Evolutionary conservation across 805 yeast species (phyloP).

Genomic region (Limtongia smithiae): DNA sequence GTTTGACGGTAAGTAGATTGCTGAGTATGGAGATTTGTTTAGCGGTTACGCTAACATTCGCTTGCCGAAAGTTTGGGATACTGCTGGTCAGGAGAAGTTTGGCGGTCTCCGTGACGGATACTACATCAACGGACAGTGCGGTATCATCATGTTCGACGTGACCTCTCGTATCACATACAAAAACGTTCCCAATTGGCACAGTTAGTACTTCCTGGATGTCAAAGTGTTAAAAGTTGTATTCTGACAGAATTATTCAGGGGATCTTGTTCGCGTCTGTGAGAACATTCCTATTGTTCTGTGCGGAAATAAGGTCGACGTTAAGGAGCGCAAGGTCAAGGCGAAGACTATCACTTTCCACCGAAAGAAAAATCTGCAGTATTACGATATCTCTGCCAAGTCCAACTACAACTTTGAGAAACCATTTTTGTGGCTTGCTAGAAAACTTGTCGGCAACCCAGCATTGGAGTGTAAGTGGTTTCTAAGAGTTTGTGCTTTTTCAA

Average conservation of each 20-base stretch:
- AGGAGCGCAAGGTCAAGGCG: constrained; percentile 99
- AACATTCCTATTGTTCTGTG: constrained; percentile 98
- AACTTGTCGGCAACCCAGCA: constrained; percentile 96
- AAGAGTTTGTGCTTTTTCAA: not conserved
- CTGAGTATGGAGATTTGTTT: not conserved
- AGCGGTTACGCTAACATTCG: not conserved
- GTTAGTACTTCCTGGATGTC: constrained; percentile 40
- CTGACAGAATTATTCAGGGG: constrained; percentile 38
- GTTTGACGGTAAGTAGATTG: constrained; percentile 52
- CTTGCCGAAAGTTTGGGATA: constrained; percentile 95
- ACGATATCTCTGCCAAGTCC: constrained; percentile 99
- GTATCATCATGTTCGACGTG: constrained; percentile 99
- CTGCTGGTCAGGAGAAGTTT: constrained; percentile 99
- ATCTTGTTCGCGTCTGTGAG: constrained; percentile 98
- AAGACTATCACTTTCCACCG: constrained; percentile 99
- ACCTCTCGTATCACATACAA: constrained; percentile 99
- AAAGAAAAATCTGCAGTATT: constrained; percentile 99
- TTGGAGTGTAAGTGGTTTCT: constrained; percentile 55
- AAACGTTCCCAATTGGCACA: constrained; percentile 99
- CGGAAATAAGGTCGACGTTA: constrained; percentile 99
- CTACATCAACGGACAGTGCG: constrained; percentile 99
- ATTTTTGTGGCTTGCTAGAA: constrained; percentile 99
- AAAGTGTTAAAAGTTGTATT: too few species aligned
- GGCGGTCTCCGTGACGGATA: constrained; percentile 99
- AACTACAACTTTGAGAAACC: constrained; percentile 99